Base-by-base conservation (phyloP, 495 filamentous ascomycete species). In the Aspergillus asperescens region DNA sequence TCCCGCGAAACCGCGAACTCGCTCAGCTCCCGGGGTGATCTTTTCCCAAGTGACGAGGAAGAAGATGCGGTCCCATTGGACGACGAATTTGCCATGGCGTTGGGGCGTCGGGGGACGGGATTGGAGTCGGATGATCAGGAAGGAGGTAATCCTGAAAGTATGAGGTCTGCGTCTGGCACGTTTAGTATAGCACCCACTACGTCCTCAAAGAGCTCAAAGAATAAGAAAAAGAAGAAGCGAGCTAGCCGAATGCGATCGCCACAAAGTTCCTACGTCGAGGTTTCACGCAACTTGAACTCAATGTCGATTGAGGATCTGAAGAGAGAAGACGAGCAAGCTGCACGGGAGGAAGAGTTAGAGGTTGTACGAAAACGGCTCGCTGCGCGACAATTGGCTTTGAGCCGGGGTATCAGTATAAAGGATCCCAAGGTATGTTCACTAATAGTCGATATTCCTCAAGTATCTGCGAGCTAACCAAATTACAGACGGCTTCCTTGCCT, bases 11-110 rank as follows among this genome's bases (percentile, higher is more conserved):
- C 90, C 0, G 81, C 79, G n/a, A 93, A 90, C 54, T 96, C 90
- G 3, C 80, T 90, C 37, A 86, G 93, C 60, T 96, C 91, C n/a
- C 78, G 94, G 44, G 90, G 90, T 0, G 93, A 99, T 67, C 72
- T 99, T 18, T 91, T 96, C 56, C 90, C 89, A 1, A 96, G 92
- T 58, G 91, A 95, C 54, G 93, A 96, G 54, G 89, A 87, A 50
- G 84, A 90, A 64, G 89, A 98, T 75, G 93, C 93, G 1, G 82
- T 96, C 20, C 90, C 93, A 1, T 71, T 98, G 45, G 88, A 90
- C 59, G 93, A 97, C 67, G 93, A 97, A 60, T 95, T 97, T 58
- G 82, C 88, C 1, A 82, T 95, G 69, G 79, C 81, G 1, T 69
- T 96, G 23, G 84, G 85, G 24, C 77, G 85, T 32, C 77, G 83